Evolutionary conservation across 768 basidiomycete species (phyloP).

Genomic region (Leccinellum rugosiceps): DNA sequence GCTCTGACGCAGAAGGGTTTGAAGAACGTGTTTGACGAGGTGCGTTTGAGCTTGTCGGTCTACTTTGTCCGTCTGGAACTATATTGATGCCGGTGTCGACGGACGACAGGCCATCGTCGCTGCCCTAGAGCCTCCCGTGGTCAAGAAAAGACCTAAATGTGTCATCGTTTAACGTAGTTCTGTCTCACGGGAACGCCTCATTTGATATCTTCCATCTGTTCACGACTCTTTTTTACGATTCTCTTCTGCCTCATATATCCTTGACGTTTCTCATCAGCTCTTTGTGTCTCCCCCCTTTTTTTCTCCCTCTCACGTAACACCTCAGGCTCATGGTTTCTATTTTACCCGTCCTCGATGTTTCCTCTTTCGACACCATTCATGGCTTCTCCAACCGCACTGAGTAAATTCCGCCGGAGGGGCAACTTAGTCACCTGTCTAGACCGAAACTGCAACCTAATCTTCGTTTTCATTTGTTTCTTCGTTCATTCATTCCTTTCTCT

Average conservation of each 20-base stretch:
- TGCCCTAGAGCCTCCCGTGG: slow-evolving; percentile 94
- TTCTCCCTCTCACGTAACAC: slow-evolving; percentile 17
- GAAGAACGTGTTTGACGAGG: slow-evolving; percentile 99
- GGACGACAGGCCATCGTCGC: slow-evolving; percentile 82
- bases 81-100: slow-evolving; percentile 10
- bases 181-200: slow-evolving; percentile 23
- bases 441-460: slow-evolving; percentile 27
- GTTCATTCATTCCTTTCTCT: background rate
- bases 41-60: slow-evolving; percentile 38
- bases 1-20: slow-evolving; percentile 98
- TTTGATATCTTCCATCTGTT: slow-evolving; percentile 34
- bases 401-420: slow-evolving; percentile 25
- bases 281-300: slow-evolving; percentile 16
- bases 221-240: slow-evolving; percentile 33
- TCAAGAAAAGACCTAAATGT: slow-evolving; percentile 79
- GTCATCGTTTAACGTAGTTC: slow-evolving; percentile 67
- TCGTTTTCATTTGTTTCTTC: background rate
- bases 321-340: slow-evolving; percentile 22
- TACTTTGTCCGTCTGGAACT: background rate
- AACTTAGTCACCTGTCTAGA: slow-evolving; percentile 21
- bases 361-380: slow-evolving; percentile 10
- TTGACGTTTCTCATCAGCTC: slow-evolving; percentile 25
- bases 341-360: slow-evolving; percentile 25
- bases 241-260: slow-evolving; percentile 36
- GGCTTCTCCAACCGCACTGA: slow-evolving; percentile 23